phyloP scores from a whole-genome alignment of 2,329 filamentous ascomycete species.

The Pseudopyrenochaeta lycopersici region DNA sequence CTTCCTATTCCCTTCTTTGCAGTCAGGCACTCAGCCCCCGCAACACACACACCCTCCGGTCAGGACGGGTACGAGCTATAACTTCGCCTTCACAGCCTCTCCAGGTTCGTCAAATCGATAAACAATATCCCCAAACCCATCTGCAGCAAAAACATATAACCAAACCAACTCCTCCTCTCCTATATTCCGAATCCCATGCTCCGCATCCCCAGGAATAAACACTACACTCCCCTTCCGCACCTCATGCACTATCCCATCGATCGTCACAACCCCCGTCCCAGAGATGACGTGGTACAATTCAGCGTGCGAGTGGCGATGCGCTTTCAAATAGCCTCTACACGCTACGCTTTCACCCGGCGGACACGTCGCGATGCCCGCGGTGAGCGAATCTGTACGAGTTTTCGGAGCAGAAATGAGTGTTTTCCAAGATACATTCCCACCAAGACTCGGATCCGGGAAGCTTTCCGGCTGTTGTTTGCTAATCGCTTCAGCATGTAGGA shows the following conservation, averaged over 20 bases:
- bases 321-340: conserved; percentile 43
- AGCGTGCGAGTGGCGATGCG: conserved; percentile 53
- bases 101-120: conserved; percentile 45
- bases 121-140: conserved; percentile 49
- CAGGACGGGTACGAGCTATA: conserved; percentile 2
- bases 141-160: conserved; percentile 55
- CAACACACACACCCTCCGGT: too few species aligned
- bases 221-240: conserved; percentile 49
- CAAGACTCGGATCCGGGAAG: conserved; percentile 12
- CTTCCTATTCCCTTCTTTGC: too few species aligned
- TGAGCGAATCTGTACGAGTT: conserved; percentile 49
- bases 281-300: conserved; percentile 55
- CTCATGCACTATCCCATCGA: conserved; percentile 47
- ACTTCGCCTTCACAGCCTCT: conserved; percentile 12
- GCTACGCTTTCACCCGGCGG: not conserved
- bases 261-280: conserved; percentile 48
- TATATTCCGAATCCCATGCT: conserved; percentile 50
- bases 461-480: not conserved
- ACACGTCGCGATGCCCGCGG: conserved; percentile 50
- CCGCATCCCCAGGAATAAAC: conserved; percentile 55
- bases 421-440: conserved; percentile 50
- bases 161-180: conserved; percentile 44
- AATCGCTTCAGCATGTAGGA: not conserved
- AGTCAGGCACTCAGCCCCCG: too few species aligned
- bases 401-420: conserved; percentile 50